Evolutionary conservation across 176 grass and related monocot genomes (phyloP).

Genomic region (Puya raimondii): DNA sequence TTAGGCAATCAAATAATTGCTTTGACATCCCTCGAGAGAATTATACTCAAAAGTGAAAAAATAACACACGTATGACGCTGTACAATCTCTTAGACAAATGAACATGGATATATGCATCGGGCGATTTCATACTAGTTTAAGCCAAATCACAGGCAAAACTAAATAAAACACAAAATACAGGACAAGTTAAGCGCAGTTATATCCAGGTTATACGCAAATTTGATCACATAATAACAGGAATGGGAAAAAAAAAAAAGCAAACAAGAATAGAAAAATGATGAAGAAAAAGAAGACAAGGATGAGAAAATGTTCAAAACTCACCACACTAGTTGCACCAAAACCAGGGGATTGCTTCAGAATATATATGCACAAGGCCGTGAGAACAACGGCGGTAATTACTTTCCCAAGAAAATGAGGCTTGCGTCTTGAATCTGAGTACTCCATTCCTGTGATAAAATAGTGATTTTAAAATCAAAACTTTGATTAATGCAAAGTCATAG

Average conservation of each 20-base stretch:
- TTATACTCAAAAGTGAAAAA: no score
- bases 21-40: no score
- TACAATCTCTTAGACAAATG: no score
- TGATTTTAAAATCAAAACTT: neutral
- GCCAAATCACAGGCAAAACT: neutral
- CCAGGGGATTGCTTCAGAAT: conserved; percentile 93
- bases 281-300: conserved; percentile 6
- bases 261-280: conserved; percentile 14
- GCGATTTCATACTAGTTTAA: neutral
- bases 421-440: conserved; percentile 77
- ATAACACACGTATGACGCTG: no score
- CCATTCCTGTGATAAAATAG: conserved; percentile 53
- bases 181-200: neutral
- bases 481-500: conserved; percentile 20
- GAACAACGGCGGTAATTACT: conserved; percentile 45
- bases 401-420: conserved; percentile 79
- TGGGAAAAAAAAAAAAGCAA: neutral
- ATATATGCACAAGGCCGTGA: conserved; percentile 78
- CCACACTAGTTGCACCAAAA: conserved; percentile 66
- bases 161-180: no score
- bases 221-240: neutral
- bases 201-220: neutral
- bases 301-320: conserved; percentile 31
- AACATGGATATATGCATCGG: neutral
- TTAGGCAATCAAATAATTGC: no score